These are phyloP conservation scores for Artemisia annua DNA, from an alignment of 129 eudicot genomes.

Conservation along the genomic window DNA sequence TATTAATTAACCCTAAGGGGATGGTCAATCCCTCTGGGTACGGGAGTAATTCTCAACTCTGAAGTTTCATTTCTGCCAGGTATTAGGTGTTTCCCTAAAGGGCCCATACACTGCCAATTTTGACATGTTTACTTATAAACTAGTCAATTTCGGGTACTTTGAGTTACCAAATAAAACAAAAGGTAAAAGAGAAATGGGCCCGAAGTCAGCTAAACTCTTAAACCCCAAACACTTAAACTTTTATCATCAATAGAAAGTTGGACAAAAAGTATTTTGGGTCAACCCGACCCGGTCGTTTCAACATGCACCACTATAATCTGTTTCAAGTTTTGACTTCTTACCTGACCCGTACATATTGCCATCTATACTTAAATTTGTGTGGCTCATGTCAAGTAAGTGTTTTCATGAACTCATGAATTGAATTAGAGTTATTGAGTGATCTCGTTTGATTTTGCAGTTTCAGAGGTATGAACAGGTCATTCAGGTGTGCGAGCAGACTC, in stretches of 20 bases:
- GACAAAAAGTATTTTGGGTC: background rate
- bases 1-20: background rate
- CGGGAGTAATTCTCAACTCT: background rate
- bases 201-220: background rate
- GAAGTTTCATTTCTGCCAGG: background rate
- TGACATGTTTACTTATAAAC: background rate
- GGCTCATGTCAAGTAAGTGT: background rate
- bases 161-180: background rate
- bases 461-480: slow-evolving; percentile 79
- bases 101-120: background rate
- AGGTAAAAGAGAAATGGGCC: background rate
- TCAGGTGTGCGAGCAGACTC: slow-evolving; percentile 65
- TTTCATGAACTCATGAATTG: background rate
- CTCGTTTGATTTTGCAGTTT: slow-evolving; percentile 49
- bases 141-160: background rate
- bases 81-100: slow-evolving; percentile 12
- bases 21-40: background rate
- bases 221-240: too few species aligned
- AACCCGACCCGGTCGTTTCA: background rate
- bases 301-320: background rate
- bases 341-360: background rate
- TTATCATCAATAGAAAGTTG: background rate
- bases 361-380: background rate
- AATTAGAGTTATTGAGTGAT: background rate
- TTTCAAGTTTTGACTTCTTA: background rate